Evolutionary conservation across 768 basidiomycete genomes (phyloP), one percentile per base, ranked within the genome.

Genomic region (Boletellus ananiceps): DNA sequence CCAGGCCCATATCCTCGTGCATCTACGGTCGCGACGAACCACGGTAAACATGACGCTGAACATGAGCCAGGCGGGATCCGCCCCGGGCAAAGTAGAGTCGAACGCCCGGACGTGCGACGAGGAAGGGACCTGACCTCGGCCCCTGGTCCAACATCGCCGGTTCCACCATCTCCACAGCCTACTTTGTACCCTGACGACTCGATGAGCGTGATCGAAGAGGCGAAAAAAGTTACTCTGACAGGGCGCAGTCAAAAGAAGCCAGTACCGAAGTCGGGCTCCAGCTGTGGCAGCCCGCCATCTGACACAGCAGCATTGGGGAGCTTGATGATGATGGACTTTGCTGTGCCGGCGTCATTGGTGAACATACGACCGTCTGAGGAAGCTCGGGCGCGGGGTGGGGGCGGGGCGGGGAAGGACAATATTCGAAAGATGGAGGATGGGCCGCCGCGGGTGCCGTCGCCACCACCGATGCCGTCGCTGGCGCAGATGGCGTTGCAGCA

Each of bases 361-460:
- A 69, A 67, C 42, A 65, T 69, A 46, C 57, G 57, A 9, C 50
- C 61, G 4, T 55, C 36, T n/a, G 56, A 64, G 55, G 56, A 59
- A 21, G 58, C 57, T 5, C 57, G 56, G 23, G 63, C 66, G 64
- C 39, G 57, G 63, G 58, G n/a, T n/a, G n/a, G 66, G 60, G 51
- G 56, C n/a, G 43, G 21, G 14, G 43, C 57, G 49, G 55, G 58
- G 52, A 64, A 61, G 60, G 54, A 54, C 27, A 59, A 29, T 40
- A 35, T 66, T 55, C 63, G 62, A 45, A 74, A 61, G 52, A 60
- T 62, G 25, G 74, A 75, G 47, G 84, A 86, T 60, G 80, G 74
- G 61, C 84, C 86, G 13, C 87, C 87, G 12, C 78, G 84, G 2
- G 86, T 90, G n/a, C 88, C 88, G 3, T 86, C 86, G 3, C 88